phyloP scores from a whole-genome alignment of 2,329 filamentous ascomycete genomes.

The Sarocladium brachiariae region DNA sequence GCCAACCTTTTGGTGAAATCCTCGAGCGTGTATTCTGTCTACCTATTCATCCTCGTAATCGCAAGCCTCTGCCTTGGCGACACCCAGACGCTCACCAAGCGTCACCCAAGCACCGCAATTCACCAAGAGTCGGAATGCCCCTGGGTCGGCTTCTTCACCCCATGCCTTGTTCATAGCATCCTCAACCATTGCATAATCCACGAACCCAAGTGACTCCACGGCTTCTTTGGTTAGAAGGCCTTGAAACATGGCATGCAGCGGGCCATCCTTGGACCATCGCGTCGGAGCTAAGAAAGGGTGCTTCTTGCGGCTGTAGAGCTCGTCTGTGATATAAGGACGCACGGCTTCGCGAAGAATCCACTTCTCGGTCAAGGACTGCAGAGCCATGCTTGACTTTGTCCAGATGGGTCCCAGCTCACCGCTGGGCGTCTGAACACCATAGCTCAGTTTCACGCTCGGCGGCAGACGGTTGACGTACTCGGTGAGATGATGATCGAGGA shows the following conservation, averaged over 20 bases:
- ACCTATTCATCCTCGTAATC: too few relatives aligned
- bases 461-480: slow-evolving; percentile 25
- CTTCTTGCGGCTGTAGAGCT: slow-evolving; percentile 43
- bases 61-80: slow-evolving; percentile 23
- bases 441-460: slow-evolving; percentile 22
- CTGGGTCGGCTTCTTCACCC: slow-evolving; percentile 23
- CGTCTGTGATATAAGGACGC: slow-evolving; percentile 42
- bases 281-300: slow-evolving; percentile 41
- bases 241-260: slow-evolving; percentile 29
- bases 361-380: slow-evolving; percentile 34
- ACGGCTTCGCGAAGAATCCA: slow-evolving; percentile 44
- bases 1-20: too few relatives aligned
- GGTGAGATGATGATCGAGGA: slow-evolving; percentile 26
- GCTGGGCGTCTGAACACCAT: slow-evolving; percentile 5
- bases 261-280: slow-evolving; percentile 32
- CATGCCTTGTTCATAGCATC: slow-evolving; percentile 31
- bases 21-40: too few relatives aligned
- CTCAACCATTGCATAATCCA: slow-evolving; percentile 29
- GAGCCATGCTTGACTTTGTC: slow-evolving; percentile 12
- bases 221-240: slow-evolving; percentile 27
- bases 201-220: slow-evolving; percentile 32
- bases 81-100: slow-evolving; percentile 33
- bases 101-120: slow-evolving; percentile 36
- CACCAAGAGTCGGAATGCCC: slow-evolving; percentile 29
- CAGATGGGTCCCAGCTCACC: background rate